Percentiles rank a stretch among this genome's conserved stretches.
phyloP scores from a whole-genome alignment of 306 rosid genomes.

The Quillaja saponaria region DNA sequence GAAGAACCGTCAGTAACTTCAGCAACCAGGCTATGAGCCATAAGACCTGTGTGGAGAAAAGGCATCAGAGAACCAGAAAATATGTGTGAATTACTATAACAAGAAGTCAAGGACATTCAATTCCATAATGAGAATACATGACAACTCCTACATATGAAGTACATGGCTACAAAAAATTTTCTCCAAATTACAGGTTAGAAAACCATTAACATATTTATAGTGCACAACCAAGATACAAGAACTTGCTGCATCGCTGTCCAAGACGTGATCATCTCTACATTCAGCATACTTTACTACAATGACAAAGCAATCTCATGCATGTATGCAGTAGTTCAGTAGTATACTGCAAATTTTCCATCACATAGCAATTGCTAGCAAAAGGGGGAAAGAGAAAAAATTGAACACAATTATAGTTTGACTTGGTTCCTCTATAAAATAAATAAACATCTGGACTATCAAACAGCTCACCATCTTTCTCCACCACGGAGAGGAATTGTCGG shows the following conservation, averaged over 20 bases:
- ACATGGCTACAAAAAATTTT: neutral
- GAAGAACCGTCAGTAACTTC: slow-evolving; percentile 95
- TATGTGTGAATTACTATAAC: neutral
- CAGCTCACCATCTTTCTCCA: slow-evolving; percentile 78
- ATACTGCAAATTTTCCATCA: neutral
- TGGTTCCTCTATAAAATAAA: neutral
- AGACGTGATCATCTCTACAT: slow-evolving; percentile 6
- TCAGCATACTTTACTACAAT: slow-evolving; percentile 9
- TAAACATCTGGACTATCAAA: slow-evolving; percentile 13
- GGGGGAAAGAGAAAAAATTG: neutral
- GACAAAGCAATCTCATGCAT: slow-evolving; percentile 1
- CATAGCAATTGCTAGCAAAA: neutral
- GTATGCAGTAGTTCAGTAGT: neutral
- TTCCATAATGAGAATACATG: slow-evolving; percentile 13
- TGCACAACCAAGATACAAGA: neutral
- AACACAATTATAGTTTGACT: neutral
- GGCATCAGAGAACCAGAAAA: slow-evolving; percentile 13
- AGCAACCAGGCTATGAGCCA: slow-evolving; percentile 61
- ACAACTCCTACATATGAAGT: slow-evolving; percentile 3
- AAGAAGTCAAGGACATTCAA: no score
- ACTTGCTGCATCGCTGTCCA: slow-evolving; percentile 7
- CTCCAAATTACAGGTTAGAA: neutral
- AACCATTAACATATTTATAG: neutral
- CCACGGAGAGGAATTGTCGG: slow-evolving; percentile 67
- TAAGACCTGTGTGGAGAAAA: slow-evolving; percentile 51